phyloP scores from a whole-genome alignment of 2,329 filamentous ascomycete genomes.

The Phyllosticta capitalensis region DNA sequence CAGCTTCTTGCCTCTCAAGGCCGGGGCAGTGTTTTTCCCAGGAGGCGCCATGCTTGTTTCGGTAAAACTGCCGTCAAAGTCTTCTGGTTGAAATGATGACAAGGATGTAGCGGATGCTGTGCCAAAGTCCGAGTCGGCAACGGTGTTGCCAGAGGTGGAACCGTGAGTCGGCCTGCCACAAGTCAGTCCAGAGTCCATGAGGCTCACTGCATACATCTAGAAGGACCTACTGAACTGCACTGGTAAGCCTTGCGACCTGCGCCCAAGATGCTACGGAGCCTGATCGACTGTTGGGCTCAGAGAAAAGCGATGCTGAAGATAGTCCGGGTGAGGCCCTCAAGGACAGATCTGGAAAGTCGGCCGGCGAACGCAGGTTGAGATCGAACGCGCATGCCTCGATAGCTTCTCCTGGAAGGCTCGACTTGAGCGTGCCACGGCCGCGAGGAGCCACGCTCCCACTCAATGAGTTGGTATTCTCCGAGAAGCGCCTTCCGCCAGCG shows the following conservation, averaged over 20 bases:
- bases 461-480: not conserved
- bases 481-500: not conserved
- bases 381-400: not conserved
- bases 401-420: not conserved
- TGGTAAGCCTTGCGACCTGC: slow-evolving; percentile 6
- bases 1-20: not conserved
- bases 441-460: not conserved
- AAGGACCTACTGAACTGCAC: not conserved
- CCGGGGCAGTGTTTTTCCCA: not conserved
- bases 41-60: not conserved
- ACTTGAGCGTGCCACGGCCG: not conserved
- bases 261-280: slow-evolving; percentile 1
- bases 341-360: slow-evolving; percentile 1
- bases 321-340: not conserved
- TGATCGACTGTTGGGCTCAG: not conserved
- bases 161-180: not conserved
- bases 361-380: not conserved
- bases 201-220: not conserved
- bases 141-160: not conserved
- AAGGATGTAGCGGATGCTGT: slow-evolving; percentile 7
- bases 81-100: slow-evolving; percentile 4
- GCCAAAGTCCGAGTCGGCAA: slow-evolving; percentile 8
- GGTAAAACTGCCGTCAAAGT: not conserved
- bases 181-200: not conserved
- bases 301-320: not conserved